Conservation (phyloP, 805 yeast genomes). For the Grigorovia jiainica region DNA sequence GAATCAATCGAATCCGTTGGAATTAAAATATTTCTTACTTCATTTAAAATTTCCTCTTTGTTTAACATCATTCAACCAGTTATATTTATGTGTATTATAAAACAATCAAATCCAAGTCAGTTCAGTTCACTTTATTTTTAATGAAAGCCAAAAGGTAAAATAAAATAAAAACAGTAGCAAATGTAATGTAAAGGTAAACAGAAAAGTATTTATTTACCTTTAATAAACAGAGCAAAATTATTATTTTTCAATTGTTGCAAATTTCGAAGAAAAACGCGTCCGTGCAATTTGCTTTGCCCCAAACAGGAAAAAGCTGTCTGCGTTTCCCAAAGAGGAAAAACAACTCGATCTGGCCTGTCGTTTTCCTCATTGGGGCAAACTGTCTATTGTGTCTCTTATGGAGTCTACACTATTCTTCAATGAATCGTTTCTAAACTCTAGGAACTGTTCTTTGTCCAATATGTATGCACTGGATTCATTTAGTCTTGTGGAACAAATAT, state of each 20-base stretch:
- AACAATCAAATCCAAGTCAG: too few species aligned
- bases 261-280: too few species aligned
- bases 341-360: not conserved
- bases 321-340: conserved; percentile 1
- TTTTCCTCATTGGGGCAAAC: conserved; percentile 6
- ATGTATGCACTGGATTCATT: not conserved
- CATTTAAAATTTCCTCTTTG: conserved; percentile 4
- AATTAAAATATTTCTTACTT: conserved; percentile 5
- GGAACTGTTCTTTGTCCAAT: conserved; percentile 15
- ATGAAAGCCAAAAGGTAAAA: too few species aligned
- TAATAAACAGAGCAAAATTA: too few species aligned
- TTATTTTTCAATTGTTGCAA: too few species aligned
- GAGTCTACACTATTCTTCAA: conserved; percentile 20
- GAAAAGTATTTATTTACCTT: too few species aligned
- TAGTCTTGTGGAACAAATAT: conserved; percentile 13
- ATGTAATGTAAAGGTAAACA: too few species aligned
- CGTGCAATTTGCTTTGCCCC: too few species aligned
- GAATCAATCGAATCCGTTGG: conserved; percentile 9
- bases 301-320: too few species aligned
- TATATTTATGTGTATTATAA: too few species aligned
- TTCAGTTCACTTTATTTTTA: too few species aligned
- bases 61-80: not conserved
- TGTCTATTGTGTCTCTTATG: conserved; percentile 21
- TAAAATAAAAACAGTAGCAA: too few species aligned
- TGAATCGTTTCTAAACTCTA: conserved; percentile 15